Base-by-base conservation (phyloP, 208 protist species). In the Herpetomonas tarakana region DNA sequence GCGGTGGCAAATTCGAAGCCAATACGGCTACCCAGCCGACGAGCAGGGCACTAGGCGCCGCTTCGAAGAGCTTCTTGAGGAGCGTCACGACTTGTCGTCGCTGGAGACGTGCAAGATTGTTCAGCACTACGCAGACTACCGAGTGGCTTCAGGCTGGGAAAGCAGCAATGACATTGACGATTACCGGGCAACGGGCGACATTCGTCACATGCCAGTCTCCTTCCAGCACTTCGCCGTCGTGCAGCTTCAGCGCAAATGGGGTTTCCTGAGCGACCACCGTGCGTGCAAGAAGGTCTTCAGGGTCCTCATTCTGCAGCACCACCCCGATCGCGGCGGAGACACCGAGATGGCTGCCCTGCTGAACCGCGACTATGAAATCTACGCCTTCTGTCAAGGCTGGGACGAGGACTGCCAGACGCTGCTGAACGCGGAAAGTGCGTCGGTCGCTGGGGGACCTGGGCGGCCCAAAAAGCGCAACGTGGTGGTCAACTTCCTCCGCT, bases 161-260 rank as follows among this genome's bases (percentile, higher is more conserved):
- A 85, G 79, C 64, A 44, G 64, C 7, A 85, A 66, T 19, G 84
- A 85, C 67, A 58, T 86, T 28, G 74, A 81, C 59, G 77, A 87
- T 59, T 87, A 91, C 71, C 71, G 84, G 44, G 60, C 74, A 41
- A 67, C 78, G 1, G 80, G 71, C 38, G 74, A 87, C 66, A 78
- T 81, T 22, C 72, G 67, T 6, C 71, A 67, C 46, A 84, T 87
- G 77, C 80, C 84, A 21, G 65, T 87, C 19, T 91, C 84, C 16
- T 78, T 91, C 28, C 84, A 87, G 69, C 84, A 91, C 69, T 91
- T 87, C 72, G 80, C 80, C 3, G 76, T 85, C 30, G 74, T 87
- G 30, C 84, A 86, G 64, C 73, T 91, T 22, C 73, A 87, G 65
- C 76, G 84, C 18, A 86, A 85, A 60, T 91, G 80, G 84, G 80